Evolutionary conservation across 768 basidiomycete species (phyloP).

Genomic region (Leccinellum luteum): DNA sequence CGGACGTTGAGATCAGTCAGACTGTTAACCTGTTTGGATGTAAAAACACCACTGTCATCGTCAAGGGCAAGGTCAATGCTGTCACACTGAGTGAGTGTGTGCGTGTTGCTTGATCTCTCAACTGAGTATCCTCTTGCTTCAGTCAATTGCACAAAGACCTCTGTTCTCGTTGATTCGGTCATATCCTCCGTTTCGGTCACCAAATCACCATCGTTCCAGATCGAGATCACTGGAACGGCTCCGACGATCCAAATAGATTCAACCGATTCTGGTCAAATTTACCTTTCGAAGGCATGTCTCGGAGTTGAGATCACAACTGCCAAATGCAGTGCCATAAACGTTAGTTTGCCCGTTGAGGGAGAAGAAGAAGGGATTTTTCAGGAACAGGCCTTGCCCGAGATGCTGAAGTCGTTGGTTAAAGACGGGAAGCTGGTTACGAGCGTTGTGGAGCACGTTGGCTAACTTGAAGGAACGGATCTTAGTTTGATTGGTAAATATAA

Average conservation of each 20-base stretch:
- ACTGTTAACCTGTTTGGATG: conserved; percentile 88
- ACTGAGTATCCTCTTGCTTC: conserved; percentile 7
- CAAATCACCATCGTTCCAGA: conserved; percentile 86
- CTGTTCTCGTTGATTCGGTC: conserved; percentile 86
- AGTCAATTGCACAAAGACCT: conserved; percentile 90
- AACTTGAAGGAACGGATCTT: conserved; percentile 7
- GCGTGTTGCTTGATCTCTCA: not conserved
- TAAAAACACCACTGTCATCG: conserved; percentile 76
- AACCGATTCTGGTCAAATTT: conserved; percentile 94
- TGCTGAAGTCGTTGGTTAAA: conserved; percentile 83
- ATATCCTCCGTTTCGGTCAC: conserved; percentile 91
- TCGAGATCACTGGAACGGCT: conserved; percentile 87
- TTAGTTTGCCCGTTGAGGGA: conserved; percentile 79
- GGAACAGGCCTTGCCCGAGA: conserved; percentile 91
- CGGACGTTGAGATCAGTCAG: conserved; percentile 75
- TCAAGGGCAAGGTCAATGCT: conserved; percentile 95
- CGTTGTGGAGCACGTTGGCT: conserved; percentile 84
- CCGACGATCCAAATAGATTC: conserved; percentile 94
- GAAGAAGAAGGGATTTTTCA: conserved; percentile 92
- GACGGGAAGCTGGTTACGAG: conserved; percentile 84
- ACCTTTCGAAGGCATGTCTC: conserved; percentile 80
- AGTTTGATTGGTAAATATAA: not conserved
- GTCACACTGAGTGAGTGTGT: conserved; percentile 71
- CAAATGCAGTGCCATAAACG: conserved; percentile 91
- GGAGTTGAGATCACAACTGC: conserved; percentile 86